Conservation (phyloP, 768 basidiomycete genomes). For the Austroboletus eburneus region DNA sequence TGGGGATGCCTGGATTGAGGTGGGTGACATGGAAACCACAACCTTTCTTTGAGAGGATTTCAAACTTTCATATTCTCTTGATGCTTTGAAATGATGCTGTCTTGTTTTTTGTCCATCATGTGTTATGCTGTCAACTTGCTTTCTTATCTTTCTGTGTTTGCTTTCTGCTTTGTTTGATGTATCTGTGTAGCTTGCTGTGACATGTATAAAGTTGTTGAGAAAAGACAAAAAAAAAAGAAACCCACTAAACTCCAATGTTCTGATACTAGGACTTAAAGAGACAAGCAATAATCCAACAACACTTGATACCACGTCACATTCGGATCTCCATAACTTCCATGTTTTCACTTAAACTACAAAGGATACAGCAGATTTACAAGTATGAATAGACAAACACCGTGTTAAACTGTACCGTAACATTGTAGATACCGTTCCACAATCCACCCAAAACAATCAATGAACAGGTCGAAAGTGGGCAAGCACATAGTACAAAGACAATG, state of each 20-base stretch:
- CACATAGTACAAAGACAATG: conserved; percentile 14
- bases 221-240: neutral
- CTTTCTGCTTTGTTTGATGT: neutral
- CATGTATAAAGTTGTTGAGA: conserved; percentile 7
- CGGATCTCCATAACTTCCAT: neutral
- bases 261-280: too few species aligned
- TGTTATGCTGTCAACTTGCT: conserved; percentile 16
- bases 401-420: conserved; percentile 15
- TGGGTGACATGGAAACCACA: conserved; percentile 25
- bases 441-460: conserved; percentile 15
- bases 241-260: neutral
- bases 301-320: too few species aligned
- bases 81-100: neutral
- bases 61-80: neutral
- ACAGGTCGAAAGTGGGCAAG: neutral
- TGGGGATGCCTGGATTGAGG: conserved; percentile 34
- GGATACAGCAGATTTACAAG: conserved; percentile 12
- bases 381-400: conserved; percentile 1
- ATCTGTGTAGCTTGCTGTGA: conserved; percentile 2
- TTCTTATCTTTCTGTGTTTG: conserved; percentile 15
- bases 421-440: conserved; percentile 7
- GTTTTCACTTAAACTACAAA: neutral
- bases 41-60: conserved; percentile 13
- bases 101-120: neutral
- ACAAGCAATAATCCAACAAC: too few species aligned